phyloP scores from a whole-genome alignment of 2,329 filamentous ascomycete genomes.

The Aureobasidium sp. region DNA sequence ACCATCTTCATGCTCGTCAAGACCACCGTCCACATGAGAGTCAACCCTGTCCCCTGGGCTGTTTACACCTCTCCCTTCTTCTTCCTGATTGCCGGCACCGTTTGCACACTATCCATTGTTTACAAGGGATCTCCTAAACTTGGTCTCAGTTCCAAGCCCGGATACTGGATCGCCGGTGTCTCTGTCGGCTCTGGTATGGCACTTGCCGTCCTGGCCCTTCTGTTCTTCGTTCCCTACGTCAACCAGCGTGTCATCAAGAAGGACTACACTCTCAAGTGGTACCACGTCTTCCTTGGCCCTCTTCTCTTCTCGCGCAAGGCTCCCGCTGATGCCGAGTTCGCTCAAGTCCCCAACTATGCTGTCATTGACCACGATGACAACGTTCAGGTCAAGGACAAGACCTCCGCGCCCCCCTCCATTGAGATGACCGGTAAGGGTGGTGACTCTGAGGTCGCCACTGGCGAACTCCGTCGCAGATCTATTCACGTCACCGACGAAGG shows the following conservation, averaged over 20 bases:
- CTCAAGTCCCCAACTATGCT: conserved; percentile 77
- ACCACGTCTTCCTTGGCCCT: conserved; percentile 38
- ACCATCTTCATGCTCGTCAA: conserved; percentile 57
- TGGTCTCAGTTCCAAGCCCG: conserved; percentile 49
- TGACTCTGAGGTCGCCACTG: background rate
- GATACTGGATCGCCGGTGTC: conserved; percentile 55
- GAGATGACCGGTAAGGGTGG: conserved; percentile 7
- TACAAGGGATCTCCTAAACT: conserved; percentile 44
- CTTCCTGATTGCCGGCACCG: conserved; percentile 54
- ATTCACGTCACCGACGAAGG: conserved; percentile 1
- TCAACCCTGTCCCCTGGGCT: conserved; percentile 55
- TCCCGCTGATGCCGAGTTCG: conserved; percentile 58
- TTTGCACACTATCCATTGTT: conserved; percentile 67
- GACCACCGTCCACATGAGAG: conserved; percentile 54
- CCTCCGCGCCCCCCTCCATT: background rate
- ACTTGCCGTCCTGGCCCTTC: conserved; percentile 44
- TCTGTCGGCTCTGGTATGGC: conserved; percentile 47
- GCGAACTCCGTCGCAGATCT: conserved; percentile 12
- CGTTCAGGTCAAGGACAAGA: conserved; percentile 44
- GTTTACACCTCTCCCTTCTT: conserved; percentile 56
- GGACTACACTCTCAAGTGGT: conserved; percentile 36
- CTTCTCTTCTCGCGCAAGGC: conserved; percentile 57
- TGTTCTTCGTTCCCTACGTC: conserved; percentile 43
- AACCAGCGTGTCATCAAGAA: conserved; percentile 34
- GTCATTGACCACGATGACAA: conserved; percentile 73